phyloP scores from a whole-genome alignment of 2,329 filamentous ascomycete species.

The Davidsoniella virescens region DNA sequence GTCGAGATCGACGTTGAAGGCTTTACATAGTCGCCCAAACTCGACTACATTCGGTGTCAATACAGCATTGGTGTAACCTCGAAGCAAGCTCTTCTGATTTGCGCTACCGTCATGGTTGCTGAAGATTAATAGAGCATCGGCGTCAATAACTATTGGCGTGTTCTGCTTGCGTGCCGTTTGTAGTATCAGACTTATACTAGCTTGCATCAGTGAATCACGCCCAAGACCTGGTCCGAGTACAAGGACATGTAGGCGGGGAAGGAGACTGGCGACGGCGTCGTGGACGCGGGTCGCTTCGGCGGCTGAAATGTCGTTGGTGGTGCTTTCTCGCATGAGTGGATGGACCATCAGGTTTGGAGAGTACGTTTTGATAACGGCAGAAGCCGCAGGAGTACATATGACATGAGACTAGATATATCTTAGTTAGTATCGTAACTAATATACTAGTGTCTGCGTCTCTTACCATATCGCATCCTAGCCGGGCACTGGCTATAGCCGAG shows the following conservation, averaged over 20 bases:
- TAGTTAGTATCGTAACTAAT: background rate
- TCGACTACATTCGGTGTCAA: slow-evolving; percentile 93
- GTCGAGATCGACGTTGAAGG: slow-evolving; percentile 47
- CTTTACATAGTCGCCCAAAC: slow-evolving; percentile 42
- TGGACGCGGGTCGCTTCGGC: slow-evolving; percentile 34
- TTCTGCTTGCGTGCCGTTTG: slow-evolving; percentile 53
- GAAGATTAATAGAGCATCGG: slow-evolving; percentile 70
- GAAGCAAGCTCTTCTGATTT: slow-evolving; percentile 34
- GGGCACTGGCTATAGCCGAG: slow-evolving; percentile 89
- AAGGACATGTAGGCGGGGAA: slow-evolving; percentile 75
- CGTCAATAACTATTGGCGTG: slow-evolving; percentile 78
- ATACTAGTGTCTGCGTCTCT: slow-evolving; percentile 13
- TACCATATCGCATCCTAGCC: slow-evolving; percentile 82
- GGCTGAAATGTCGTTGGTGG: slow-evolving; percentile 22
- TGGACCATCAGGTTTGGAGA: slow-evolving; percentile 98
- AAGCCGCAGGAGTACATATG: slow-evolving; percentile 83
- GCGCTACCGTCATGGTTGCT: slow-evolving; percentile 47
- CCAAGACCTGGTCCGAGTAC: slow-evolving; percentile 88
- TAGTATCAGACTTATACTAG: slow-evolving; percentile 66
- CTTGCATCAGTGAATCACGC: slow-evolving; percentile 77
- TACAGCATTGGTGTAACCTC: slow-evolving; percentile 69
- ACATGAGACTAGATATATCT: slow-evolving; percentile 54
- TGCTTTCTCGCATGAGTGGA: slow-evolving; percentile 72
- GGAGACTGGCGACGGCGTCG: slow-evolving; percentile 54
- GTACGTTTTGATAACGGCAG: slow-evolving; percentile 86